These are phyloP conservation scores for Petunia axillaris DNA, from an alignment of 257 asterid genomes.

Conservation along the genomic window DNA sequence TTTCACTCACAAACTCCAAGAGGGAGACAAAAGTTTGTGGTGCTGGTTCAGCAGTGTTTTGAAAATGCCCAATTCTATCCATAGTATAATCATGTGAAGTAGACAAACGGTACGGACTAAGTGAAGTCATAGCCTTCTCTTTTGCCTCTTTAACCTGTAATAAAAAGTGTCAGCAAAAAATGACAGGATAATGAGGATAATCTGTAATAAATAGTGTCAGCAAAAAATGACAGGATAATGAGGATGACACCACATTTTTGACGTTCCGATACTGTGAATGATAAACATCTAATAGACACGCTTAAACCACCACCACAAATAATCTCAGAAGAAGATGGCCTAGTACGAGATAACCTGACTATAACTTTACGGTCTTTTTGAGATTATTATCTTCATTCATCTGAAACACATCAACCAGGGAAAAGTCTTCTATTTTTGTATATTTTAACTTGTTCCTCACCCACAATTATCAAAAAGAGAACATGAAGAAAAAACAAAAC, in stretches of 20 bases:
- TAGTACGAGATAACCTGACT: not conserved
- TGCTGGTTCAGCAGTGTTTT: conserved; percentile 52
- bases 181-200: conserved; percentile 20
- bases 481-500: too few species aligned
- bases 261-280: not conserved
- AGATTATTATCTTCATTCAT: too few species aligned
- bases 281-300: not conserved
- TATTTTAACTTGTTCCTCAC: too few species aligned
- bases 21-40: conserved; percentile 80
- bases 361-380: not conserved
- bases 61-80: conserved; percentile 58
- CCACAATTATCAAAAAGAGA: too few species aligned
- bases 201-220: not conserved
- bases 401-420: too few species aligned
- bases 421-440: too few species aligned
- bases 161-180: conserved; percentile 25
- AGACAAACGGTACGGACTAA: conserved; percentile 66
- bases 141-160: conserved; percentile 88
- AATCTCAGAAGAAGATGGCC: conserved; percentile 10
- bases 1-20: conserved; percentile 92
- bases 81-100: conserved; percentile 55
- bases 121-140: conserved; percentile 83
- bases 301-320: not conserved
- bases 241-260: not conserved
- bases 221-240: conserved; percentile 23